These are phyloP conservation scores for Stenocarpella maydis DNA, from an alignment of 2,329 filamentous ascomycete species.

Conservation along the genomic window DNA sequence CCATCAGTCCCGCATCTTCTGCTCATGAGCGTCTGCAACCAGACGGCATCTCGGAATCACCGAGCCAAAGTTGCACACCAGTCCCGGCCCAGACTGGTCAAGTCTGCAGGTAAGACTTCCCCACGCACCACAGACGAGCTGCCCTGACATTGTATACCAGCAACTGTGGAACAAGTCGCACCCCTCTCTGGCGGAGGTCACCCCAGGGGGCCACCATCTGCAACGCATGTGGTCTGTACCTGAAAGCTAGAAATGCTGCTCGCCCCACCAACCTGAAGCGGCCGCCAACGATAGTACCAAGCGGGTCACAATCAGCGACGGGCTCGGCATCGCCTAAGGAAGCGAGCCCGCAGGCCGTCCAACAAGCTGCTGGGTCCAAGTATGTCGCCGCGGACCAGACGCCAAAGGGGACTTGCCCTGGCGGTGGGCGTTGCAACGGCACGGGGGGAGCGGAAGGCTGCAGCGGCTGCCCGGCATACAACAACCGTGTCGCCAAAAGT, in stretches of 20 bases:
- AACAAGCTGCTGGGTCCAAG: conserved; percentile 63
- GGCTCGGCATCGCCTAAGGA: conserved; percentile 50
- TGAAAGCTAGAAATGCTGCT: conserved; percentile 90
- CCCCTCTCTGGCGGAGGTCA: conserved; percentile 92
- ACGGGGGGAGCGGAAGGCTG: conserved; percentile 95
- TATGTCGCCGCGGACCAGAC: conserved; percentile 82
- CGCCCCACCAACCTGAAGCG: conserved; percentile 91
- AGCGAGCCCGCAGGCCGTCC: conserved; percentile 47
- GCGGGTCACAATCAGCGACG: conserved; percentile 52
- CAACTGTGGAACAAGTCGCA: conserved; percentile 94
- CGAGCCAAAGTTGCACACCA: background rate
- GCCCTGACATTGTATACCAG: conserved; percentile 55
- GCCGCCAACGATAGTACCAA: conserved; percentile 62
- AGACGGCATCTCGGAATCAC: conserved; percentile 31
- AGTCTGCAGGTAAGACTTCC: conserved; percentile 70
- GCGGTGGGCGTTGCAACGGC: conserved; percentile 93
- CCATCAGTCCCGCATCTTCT: conserved; percentile 34
- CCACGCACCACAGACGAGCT: conserved; percentile 29
- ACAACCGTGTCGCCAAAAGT: conserved; percentile 92
- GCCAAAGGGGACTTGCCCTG: conserved; percentile 88
- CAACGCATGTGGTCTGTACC: conserved; percentile 95
- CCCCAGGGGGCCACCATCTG: conserved; percentile 95
- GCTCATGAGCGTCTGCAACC: conserved; percentile 27
- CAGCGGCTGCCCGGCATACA: conserved; percentile 95
- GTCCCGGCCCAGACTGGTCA: conserved; percentile 63